Evolutionary conservation across 164 flowering plant species (phyloP).

Genomic region (Amborella trichopoda): DNA sequence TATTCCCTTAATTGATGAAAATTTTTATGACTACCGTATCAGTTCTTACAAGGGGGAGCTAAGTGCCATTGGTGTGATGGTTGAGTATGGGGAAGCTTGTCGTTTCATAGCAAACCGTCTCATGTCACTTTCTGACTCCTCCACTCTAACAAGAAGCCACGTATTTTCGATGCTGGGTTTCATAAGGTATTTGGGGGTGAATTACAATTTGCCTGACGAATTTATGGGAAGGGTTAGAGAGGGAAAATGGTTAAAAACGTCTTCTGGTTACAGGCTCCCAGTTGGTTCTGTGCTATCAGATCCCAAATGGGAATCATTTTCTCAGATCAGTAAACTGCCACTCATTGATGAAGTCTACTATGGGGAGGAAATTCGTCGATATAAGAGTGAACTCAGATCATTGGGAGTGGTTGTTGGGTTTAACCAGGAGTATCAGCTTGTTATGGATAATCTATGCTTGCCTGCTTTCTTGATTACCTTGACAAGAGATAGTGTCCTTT

Average conservation of each 20-base stretch:
- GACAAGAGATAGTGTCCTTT: conserved; percentile 16
- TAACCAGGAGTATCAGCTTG: conserved; percentile 19
- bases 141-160: conserved; percentile 18
- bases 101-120: conserved; percentile 44
- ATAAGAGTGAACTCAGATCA: conserved; percentile 31
- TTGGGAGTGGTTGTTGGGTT: conserved; percentile 46
- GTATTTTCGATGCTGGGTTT: conserved; percentile 43
- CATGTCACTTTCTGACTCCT: conserved; percentile 32
- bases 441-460: conserved; percentile 22
- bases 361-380: conserved; percentile 31
- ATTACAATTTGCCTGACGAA: conserved; percentile 18
- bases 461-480: conserved; percentile 11
- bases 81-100: conserved; percentile 39
- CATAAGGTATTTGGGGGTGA: conserved; percentile 27
- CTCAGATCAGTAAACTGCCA: conserved; percentile 33
- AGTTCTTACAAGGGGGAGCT: conserved; percentile 32
- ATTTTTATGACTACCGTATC: conserved; percentile 30
- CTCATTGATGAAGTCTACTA: conserved; percentile 37
- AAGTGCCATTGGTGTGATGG: conserved; percentile 44
- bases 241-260: conserved; percentile 39
- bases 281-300: conserved; percentile 29
- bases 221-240: conserved; percentile 29
- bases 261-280: conserved; percentile 33
- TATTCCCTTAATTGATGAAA: conserved; percentile 44
- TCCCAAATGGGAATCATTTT: conserved; percentile 33